These are phyloP conservation scores for Xylariaceae sp. DNA, from an alignment of 2,329 filamentous ascomycete genomes.

Conservation along the genomic window DNA sequence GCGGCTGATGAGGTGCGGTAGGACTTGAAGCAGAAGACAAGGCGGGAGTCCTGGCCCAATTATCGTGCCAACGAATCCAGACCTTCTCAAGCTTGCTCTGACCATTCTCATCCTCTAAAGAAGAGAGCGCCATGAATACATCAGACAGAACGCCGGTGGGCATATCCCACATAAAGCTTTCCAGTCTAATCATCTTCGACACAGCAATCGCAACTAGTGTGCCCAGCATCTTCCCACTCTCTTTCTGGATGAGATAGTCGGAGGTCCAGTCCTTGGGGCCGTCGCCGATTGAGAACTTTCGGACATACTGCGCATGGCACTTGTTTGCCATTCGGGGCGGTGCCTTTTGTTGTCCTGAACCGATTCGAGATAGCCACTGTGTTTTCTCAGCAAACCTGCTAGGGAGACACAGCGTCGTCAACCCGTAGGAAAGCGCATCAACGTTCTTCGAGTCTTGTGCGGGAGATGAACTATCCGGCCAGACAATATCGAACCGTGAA, in stretches of 20 bases:
- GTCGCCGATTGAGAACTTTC: constrained; percentile 81
- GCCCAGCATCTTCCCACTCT: constrained; percentile 83
- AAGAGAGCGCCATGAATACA: constrained; percentile 73
- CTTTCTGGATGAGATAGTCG: constrained; percentile 76
- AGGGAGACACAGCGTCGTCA: constrained; percentile 73
- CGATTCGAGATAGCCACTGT: constrained; percentile 32
- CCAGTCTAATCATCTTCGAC: constrained; percentile 75
- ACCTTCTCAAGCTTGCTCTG: constrained; percentile 64
- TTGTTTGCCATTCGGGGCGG: constrained; percentile 42
- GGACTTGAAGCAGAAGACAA: constrained; percentile 31
- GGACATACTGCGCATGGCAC: constrained; percentile 71
- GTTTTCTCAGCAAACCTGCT: constrained; percentile 40
- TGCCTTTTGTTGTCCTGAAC: constrained; percentile 15
- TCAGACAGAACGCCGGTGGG: constrained; percentile 76
- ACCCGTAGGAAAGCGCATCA: constrained; percentile 75
- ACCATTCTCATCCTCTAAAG: constrained; percentile 58
- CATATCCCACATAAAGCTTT: constrained; percentile 86
- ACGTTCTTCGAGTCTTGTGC: constrained; percentile 65
- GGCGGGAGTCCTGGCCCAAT: constrained; percentile 43
- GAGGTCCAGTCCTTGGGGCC: constrained; percentile 72
- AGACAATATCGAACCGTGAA: constrained; percentile 80
- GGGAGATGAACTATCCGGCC: constrained; percentile 66
- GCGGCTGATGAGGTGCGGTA: constrained; percentile 14
- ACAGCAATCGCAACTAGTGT: constrained; percentile 73
- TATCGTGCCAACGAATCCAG: constrained; percentile 82